A percentile compares a stretch with the other conserved stretches of the same genome.
Conservation (phyloP, 306 rosid species). For the Biancaea sappan region DNA sequence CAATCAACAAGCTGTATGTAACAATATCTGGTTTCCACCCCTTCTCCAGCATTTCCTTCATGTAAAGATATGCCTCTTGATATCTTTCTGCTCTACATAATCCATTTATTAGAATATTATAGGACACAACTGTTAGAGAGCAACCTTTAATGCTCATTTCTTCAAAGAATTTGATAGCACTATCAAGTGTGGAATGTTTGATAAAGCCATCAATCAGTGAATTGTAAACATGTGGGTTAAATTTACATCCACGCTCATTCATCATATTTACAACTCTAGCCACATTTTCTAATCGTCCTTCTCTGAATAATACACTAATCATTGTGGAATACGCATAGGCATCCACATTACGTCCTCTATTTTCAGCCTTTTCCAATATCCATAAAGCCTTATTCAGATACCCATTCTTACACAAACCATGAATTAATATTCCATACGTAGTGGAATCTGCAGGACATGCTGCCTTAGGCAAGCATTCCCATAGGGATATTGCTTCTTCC, state of each 20-base stretch:
- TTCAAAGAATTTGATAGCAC: conserved; percentile 55
- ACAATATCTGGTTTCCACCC: conserved; percentile 80
- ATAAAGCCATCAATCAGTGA: conserved; percentile 68
- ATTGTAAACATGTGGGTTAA: conserved; percentile 69
- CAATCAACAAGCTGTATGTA: conserved; percentile 72
- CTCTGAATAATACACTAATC: conserved; percentile 66
- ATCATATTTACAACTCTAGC: conserved; percentile 51
- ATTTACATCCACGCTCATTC: conserved; percentile 51
- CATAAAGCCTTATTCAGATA: conserved; percentile 64
- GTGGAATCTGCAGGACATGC: conserved; percentile 51
- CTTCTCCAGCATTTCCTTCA: conserved; percentile 74
- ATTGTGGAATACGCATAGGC: conserved; percentile 70
- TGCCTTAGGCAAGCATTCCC: conserved; percentile 56
- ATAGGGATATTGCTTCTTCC: conserved; percentile 48
- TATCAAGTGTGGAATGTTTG: conserved; percentile 62
- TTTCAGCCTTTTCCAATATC: conserved; percentile 63
- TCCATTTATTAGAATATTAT: conserved; percentile 81
- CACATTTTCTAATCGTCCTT: conserved; percentile 73
- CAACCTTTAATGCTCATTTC: conserved; percentile 64
- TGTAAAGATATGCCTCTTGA: conserved; percentile 60
- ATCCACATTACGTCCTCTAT: conserved; percentile 52
- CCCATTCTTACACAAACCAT: conserved; percentile 84
- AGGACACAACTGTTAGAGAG: conserved; percentile 71
- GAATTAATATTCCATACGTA: conserved; percentile 66
- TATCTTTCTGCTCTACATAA: conserved; percentile 68